These are phyloP conservation scores for Pichia cactophila DNA, from an alignment of 1,139 yeast species.

Conservation along the genomic window DNA sequence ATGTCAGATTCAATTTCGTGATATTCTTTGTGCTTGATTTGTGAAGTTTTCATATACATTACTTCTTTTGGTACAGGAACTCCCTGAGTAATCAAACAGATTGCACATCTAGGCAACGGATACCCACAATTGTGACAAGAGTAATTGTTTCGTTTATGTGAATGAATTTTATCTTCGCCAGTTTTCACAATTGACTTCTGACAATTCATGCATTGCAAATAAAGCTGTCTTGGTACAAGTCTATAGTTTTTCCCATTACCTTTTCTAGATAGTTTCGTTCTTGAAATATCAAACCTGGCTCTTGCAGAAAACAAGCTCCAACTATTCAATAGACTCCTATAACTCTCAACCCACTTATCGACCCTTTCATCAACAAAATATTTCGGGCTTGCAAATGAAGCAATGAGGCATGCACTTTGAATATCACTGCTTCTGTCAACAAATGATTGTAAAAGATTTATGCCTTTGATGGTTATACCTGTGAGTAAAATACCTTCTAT, in stretches of 20 bases:
- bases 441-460: conserved; percentile 75
- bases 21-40: not conserved
- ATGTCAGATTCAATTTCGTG: conserved; percentile 1
- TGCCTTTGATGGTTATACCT: conserved; percentile 71
- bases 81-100: conserved; percentile 78
- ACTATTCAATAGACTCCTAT: conserved; percentile 67
- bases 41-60: conserved; percentile 12
- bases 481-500: conserved; percentile 85
- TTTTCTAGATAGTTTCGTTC: conserved; percentile 58
- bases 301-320: conserved; percentile 76
- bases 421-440: conserved; percentile 88
- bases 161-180: conserved; percentile 2
- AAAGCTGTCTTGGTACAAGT: conserved; percentile 66
- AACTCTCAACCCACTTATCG: conserved; percentile 70
- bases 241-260: conserved; percentile 42
- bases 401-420: conserved; percentile 82
- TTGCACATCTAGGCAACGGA: conserved; percentile 86
- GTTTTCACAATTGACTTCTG: conserved; percentile 47
- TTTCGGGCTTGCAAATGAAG: conserved; percentile 76
- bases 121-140: conserved; percentile 83
- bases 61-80: conserved; percentile 48
- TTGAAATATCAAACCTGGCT: conserved; percentile 77
- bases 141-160: conserved; percentile 9
- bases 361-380: conserved; percentile 67
- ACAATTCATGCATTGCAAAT: conserved; percentile 74